A percentile compares a stretch with the other conserved stretches of the same genome.
Evolutionary conservation across 371 early-diverging fungal species (phyloP).

Genomic region (Batkoa obscura): DNA sequence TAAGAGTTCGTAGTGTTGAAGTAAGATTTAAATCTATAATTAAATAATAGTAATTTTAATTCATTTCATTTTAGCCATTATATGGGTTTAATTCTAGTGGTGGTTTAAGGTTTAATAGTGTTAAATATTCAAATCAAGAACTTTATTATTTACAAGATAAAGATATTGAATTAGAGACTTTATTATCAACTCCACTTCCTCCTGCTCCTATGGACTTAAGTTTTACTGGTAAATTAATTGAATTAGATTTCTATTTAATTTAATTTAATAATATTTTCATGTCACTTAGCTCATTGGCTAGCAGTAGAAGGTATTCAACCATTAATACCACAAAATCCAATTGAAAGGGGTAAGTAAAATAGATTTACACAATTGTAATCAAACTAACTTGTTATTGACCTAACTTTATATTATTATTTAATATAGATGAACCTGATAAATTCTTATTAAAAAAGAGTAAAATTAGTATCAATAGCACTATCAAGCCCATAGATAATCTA

Average conservation of each 20-base stretch:
- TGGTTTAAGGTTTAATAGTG: slow-evolving; percentile 49
- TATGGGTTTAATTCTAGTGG: slow-evolving; percentile 85
- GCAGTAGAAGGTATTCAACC: slow-evolving; percentile 99
- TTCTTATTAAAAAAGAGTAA: slow-evolving; percentile 12
- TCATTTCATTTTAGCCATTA: too few species aligned
- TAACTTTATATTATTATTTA: too few species aligned
- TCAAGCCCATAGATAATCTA: slow-evolving; percentile 10
- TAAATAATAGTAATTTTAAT: too few species aligned
- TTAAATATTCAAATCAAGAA: slow-evolving; percentile 34
- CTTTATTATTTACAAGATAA: slow-evolving; percentile 94
- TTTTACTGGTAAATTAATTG: slow-evolving; percentile 61
- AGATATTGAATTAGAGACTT: slow-evolving; percentile 87
- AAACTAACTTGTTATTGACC: too few species aligned
- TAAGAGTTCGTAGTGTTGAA: slow-evolving; percentile 91
- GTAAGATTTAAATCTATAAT: too few species aligned
- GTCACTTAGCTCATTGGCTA: too few species aligned
- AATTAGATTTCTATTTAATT: too few species aligned
- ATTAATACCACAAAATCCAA: slow-evolving; percentile 94
- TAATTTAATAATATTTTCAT: too few species aligned
- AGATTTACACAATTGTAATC: neutral
- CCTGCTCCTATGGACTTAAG: slow-evolving; percentile 78
- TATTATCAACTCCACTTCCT: slow-evolving; percentile 82
- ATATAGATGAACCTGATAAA: too few species aligned
- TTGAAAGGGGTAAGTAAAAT: slow-evolving; percentile 28
- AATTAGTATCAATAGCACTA: neutral